These are phyloP conservation scores for Aspergillus oerlinghausenensis DNA, from an alignment of 2,329 filamentous ascomycete genomes.

Conservation along the genomic window DNA sequence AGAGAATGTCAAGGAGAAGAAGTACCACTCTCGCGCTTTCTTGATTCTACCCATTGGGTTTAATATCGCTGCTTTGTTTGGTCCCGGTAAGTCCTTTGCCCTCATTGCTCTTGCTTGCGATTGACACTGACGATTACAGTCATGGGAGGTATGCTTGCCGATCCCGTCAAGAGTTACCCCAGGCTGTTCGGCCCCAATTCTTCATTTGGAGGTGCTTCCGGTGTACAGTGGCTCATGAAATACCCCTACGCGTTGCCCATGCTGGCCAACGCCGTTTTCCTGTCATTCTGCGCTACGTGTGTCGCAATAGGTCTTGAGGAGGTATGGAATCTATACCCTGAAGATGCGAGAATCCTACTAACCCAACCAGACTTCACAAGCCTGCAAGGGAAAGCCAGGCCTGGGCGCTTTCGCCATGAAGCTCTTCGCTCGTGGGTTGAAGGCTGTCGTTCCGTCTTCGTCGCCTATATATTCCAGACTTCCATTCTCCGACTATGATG, in stretches of 20 bases:
- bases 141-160: slow-evolving; percentile 63
- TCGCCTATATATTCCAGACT: slow-evolving; percentile 31
- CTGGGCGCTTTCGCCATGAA: slow-evolving; percentile 33
- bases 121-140: slow-evolving; percentile 28
- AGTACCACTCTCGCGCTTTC: slow-evolving; percentile 53
- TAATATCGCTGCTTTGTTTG: slow-evolving; percentile 57
- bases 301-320: slow-evolving; percentile 65
- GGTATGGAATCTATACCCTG: slow-evolving; percentile 12
- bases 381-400: slow-evolving; percentile 46
- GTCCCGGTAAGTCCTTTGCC: slow-evolving; percentile 36
- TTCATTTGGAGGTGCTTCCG: slow-evolving; percentile 50
- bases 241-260: slow-evolving; percentile 68
- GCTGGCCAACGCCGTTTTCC: slow-evolving; percentile 58
- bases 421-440: slow-evolving; percentile 24
- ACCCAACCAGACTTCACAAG: slow-evolving; percentile 42
- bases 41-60: slow-evolving; percentile 62
- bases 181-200: slow-evolving; percentile 58
- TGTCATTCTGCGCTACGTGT: slow-evolving; percentile 50
- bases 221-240: slow-evolving; percentile 57
- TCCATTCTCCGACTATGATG: slow-evolving; percentile 33
- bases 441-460: slow-evolving; percentile 23
- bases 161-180: slow-evolving; percentile 62
- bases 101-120: slow-evolving; percentile 21
- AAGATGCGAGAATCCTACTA: slow-evolving; percentile 1
- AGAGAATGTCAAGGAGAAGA: slow-evolving; percentile 68